A percentile compares a stretch with the other conserved stretches of the same genome.
These are phyloP conservation scores for Earliella scabrosa DNA, from an alignment of 1,284 basidiomycete species.

Conservation along the genomic window DNA sequence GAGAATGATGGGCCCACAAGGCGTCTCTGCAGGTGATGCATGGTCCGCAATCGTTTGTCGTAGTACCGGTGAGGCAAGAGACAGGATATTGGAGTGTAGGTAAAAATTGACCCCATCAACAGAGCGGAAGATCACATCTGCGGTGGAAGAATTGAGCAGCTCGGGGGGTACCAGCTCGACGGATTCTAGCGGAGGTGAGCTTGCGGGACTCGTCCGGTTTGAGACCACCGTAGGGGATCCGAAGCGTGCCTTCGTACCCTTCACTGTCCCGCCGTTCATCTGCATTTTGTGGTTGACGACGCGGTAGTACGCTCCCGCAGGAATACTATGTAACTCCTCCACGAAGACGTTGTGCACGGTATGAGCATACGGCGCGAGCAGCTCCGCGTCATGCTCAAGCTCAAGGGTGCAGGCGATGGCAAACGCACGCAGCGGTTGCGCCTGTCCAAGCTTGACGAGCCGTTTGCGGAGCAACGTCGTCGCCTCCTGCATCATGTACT, in stretches of 20 bases:
- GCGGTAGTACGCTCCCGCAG: conserved; percentile 22
- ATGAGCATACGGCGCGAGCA: conserved; percentile 14
- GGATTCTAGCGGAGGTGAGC: neutral
- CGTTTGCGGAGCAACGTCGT: conserved; percentile 18
- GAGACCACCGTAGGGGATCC: neutral
- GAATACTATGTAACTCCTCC: conserved; percentile 16
- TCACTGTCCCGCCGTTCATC: neutral
- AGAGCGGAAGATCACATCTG: conserved; percentile 25
- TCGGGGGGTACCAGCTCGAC: conserved; percentile 7
- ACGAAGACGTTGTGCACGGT: conserved; percentile 14
- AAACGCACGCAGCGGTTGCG: conserved; percentile 31
- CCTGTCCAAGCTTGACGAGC: conserved; percentile 25
- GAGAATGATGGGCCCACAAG: conserved; percentile 32
- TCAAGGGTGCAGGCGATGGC: conserved; percentile 38
- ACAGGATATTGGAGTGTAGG: conserved; percentile 23
- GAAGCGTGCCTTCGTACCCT: neutral
- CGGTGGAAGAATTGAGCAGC: conserved; percentile 17
- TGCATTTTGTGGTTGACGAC: conserved; percentile 13
- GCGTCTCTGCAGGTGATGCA: neutral
- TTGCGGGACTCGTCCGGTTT: neutral
- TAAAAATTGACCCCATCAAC: conserved; percentile 21
- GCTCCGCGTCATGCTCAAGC: conserved; percentile 24
- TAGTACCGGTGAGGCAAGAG: conserved; percentile 23
- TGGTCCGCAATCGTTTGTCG: conserved; percentile 2
- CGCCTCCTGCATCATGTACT: conserved; percentile 23